phyloP scores from a whole-genome alignment of 306 rosid species.

The Medicago lupulina region DNA sequence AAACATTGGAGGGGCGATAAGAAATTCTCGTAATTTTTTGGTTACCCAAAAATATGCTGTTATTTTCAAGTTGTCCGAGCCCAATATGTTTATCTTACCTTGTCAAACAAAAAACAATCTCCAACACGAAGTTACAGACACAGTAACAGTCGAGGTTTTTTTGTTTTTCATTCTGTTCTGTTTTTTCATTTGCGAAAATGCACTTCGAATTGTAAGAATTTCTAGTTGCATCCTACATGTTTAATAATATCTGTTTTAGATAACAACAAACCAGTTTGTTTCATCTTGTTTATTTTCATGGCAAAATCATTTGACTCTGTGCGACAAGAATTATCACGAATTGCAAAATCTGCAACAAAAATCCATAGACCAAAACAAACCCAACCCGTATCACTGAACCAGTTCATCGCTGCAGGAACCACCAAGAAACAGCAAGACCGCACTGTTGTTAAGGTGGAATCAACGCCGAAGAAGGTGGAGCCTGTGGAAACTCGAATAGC shows the following conservation, averaged over 20 bases:
- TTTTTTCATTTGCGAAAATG: too few species aligned
- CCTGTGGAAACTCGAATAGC: constrained; percentile 54
- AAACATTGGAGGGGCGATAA: too few species aligned
- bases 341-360: constrained; percentile 57
- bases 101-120: too few species aligned
- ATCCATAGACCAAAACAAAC: constrained; percentile 42
- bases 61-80: too few species aligned
- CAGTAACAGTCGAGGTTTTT: too few species aligned
- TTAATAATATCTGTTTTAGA: background rate
- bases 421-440: constrained; percentile 24
- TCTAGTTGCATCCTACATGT: background rate
- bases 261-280: background rate
- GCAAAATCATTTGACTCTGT: constrained; percentile 71
- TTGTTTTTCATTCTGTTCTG: too few species aligned
- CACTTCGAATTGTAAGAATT: background rate
- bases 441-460: constrained; percentile 42
- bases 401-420: constrained; percentile 45
- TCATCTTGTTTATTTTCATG: constrained; percentile 29
- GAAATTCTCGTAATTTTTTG: too few species aligned
- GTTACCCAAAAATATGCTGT: too few species aligned
- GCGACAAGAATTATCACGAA: constrained; percentile 54
- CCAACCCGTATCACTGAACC: constrained; percentile 44
- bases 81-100: too few species aligned
- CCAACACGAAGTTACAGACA: too few species aligned
- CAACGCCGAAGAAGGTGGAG: constrained; percentile 49